Conservation (phyloP, 1,284 basidiomycete species). For the Ganoderma meredithae region DNA sequence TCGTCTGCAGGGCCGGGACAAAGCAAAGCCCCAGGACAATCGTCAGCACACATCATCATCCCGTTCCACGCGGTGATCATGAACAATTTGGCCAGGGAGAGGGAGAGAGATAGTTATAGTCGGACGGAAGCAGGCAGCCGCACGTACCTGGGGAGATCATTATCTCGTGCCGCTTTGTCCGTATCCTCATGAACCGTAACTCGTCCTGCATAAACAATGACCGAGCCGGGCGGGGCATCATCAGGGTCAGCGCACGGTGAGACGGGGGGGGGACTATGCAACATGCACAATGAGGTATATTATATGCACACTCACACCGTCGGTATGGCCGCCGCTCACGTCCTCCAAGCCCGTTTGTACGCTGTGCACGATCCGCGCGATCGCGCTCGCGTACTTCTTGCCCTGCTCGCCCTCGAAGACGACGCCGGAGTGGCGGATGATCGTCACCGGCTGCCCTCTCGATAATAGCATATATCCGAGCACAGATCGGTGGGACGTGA, state of each 20-base stretch:
- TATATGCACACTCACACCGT: slow-evolving; percentile 56
- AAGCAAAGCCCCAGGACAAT: neutral
- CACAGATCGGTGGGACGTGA: slow-evolving; percentile 85
- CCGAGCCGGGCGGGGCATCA: neutral
- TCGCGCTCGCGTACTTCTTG: slow-evolving; percentile 77
- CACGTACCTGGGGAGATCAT: slow-evolving; percentile 91
- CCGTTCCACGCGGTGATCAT: neutral
- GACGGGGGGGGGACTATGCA: neutral
- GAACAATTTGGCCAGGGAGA: neutral
- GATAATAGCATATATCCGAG: slow-evolving; percentile 89
- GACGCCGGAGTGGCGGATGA: slow-evolving; percentile 85
- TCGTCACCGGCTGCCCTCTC: slow-evolving; percentile 66
- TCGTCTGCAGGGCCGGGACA: slow-evolving; percentile 60
- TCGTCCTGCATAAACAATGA: slow-evolving; percentile 67
- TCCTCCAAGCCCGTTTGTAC: slow-evolving; percentile 80
- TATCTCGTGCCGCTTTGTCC: slow-evolving; percentile 90
- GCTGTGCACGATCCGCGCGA: slow-evolving; percentile 82
- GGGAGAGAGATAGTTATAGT: neutral
- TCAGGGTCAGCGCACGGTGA: slow-evolving; percentile 4
- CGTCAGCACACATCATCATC: slow-evolving; percentile 5
- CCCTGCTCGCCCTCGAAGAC: slow-evolving; percentile 91
- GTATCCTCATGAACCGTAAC: slow-evolving; percentile 87
- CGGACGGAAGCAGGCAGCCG: neutral
- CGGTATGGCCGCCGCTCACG: slow-evolving; percentile 62
- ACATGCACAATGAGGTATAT: neutral